A percentile compares a stretch with the other conserved stretches of the same genome.
Conservation (phyloP, 192 early-diverging fungal species). For the Diversispora eburnea region DNA sequence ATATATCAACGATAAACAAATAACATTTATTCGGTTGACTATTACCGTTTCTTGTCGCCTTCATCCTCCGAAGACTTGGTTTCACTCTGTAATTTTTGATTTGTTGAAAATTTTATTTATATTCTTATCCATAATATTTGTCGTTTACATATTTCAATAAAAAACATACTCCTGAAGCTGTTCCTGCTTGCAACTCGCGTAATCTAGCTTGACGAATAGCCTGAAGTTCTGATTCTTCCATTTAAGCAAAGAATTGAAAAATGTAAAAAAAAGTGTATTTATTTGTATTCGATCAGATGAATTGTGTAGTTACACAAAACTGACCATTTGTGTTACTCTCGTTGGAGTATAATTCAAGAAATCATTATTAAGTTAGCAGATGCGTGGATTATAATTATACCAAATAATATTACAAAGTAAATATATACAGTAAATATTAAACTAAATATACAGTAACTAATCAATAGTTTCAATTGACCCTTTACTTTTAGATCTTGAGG, state of each 20-base stretch:
- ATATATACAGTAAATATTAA: too few species aligned
- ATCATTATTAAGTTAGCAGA: too few species aligned
- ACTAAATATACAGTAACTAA: too few species aligned
- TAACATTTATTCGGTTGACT: not conserved
- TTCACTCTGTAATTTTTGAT: not conserved
- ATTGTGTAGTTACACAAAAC: too few species aligned
- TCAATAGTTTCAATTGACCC: too few species aligned
- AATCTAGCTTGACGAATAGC: constrained; percentile 28
- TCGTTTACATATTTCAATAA: not conserved
- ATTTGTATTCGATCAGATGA: too few species aligned
- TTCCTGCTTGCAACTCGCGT: constrained; percentile 15
- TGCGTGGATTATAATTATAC: too few species aligned
- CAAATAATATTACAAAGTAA: too few species aligned
- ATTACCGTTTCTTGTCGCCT: constrained; percentile 26
- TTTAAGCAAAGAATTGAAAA: not conserved
- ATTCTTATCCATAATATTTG: too few species aligned
- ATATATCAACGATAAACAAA: not conserved
- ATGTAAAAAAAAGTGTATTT: not conserved
- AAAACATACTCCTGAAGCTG: not conserved
- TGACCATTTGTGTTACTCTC: too few species aligned
- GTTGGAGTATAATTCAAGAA: too few species aligned
- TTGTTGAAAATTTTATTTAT: not conserved
- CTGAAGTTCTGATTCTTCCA: constrained; percentile 30
- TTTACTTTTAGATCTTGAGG: too few species aligned
- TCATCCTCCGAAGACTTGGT: constrained; percentile 17